Base-by-base conservation (phyloP, 805 yeast species). In the Crinitomyces ghanaensis region DNA sequence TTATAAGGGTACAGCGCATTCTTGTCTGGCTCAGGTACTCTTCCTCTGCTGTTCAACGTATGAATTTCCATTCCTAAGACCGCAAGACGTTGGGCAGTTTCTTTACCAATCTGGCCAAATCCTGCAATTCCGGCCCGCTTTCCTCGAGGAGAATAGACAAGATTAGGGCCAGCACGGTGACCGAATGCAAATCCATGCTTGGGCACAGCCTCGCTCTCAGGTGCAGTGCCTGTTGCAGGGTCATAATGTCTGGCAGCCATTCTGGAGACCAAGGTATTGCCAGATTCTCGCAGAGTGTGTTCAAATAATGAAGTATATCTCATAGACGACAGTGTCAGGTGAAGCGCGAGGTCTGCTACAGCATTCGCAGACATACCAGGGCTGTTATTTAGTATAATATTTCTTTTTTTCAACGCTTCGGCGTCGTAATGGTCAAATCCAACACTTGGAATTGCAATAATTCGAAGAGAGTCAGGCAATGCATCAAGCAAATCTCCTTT, bases 321-420 rank as follows among this genome's bases (percentile, higher is more conserved):
- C 57, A 77, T 77, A 15, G 73, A 65, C 24, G 72, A 65, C 37
- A 80, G 50, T 0, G 79, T 59, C 42, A 75, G 63, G 47, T 60
- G 67, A 27, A 78, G 56, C 3, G 77, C 88, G 38, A 75, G 57
- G 41, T 81, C 91, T 3, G 86, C 80, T 19, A 81, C 93, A 11
- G 79, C 77, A 26, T 63, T 70, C 1, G 80, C 71, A 0, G 79
- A 74, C 14, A 43, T 29, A 1, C 46, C 44, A 25, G 63, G 59
- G 36, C 74, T 74, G 48, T 81, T 77, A 38, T 80, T 70, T 39
- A 81, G 60, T 5, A 57, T 47, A 18, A 81, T 69, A 9, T 66
- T 67, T 22, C 56, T 59, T 19, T 59, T 53, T 8, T 26, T 19
- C 56, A 77, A 51, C 8, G 49, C 61, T 7, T 41, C 38, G 1